phyloP scores from a whole-genome alignment of 768 basidiomycete species.

The Auriscalpium vulgare region DNA sequence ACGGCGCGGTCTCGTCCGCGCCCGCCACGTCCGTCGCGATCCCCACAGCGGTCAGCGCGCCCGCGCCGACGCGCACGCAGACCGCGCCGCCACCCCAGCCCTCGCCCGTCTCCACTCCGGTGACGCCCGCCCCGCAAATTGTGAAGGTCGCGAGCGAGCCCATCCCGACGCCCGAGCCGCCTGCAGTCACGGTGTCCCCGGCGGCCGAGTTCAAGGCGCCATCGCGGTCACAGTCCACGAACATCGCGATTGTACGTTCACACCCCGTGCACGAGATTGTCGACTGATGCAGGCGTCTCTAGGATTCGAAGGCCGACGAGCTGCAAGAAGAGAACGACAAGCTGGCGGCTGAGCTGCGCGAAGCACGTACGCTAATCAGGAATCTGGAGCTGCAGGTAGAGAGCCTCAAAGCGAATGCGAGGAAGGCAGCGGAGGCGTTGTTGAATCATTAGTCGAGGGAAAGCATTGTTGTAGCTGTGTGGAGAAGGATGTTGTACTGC shows the following conservation, averaged over 20 bases:
- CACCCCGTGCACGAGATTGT: neutral
- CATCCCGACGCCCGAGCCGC: slow-evolving; percentile 1
- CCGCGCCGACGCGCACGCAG: slow-evolving; percentile 29
- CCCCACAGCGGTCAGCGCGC: slow-evolving; percentile 13
- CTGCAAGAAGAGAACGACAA: slow-evolving; percentile 52
- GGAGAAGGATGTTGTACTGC: no score
- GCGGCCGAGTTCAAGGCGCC: slow-evolving; percentile 16
- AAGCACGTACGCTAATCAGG: slow-evolving; percentile 74
- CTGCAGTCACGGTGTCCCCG: slow-evolving; percentile 10
- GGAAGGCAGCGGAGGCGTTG: slow-evolving; percentile 65
- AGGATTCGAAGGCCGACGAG: slow-evolving; percentile 16
- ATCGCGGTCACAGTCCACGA: slow-evolving; percentile 12
- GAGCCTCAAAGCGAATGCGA: slow-evolving; percentile 62
- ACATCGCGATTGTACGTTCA: slow-evolving; percentile 25
- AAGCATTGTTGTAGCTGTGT: no score
- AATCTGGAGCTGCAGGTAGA: slow-evolving; percentile 81
- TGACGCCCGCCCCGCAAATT: slow-evolving; percentile 15
- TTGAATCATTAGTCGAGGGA: slow-evolving; percentile 15
- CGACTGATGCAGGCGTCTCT: neutral
- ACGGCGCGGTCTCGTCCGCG: slow-evolving; percentile 39
- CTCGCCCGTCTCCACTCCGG: slow-evolving; percentile 22
- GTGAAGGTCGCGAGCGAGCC: slow-evolving; percentile 6
- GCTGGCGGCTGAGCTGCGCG: slow-evolving; percentile 61
- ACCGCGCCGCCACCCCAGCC: slow-evolving; percentile 22
- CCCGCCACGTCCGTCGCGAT: slow-evolving; percentile 17